These are phyloP conservation scores for Trypanosoma lewisi DNA, from an alignment of 208 protist species.

Conservation along the genomic window DNA sequence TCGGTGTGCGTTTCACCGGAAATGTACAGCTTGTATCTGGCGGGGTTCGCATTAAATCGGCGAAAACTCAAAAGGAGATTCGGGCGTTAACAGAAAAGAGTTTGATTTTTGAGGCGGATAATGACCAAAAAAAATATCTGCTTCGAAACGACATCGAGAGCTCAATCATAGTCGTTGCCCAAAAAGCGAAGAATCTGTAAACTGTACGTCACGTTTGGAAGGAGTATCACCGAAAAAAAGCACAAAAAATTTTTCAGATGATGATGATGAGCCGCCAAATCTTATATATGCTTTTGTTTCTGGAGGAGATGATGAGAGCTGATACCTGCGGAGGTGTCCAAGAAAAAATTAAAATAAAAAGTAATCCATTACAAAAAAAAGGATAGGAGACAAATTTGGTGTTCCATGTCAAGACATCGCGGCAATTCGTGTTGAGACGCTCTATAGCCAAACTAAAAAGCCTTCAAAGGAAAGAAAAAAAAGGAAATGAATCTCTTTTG, in stretches of 20 bases:
- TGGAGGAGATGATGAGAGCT: conserved; percentile 73
- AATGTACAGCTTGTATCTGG: neutral
- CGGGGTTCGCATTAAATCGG: neutral
- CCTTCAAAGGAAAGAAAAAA: too few relatives aligned
- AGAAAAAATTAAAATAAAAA: neutral
- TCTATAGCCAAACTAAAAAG: too few relatives aligned
- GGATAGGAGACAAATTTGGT: too few relatives aligned
- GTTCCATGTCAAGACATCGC: too few relatives aligned
- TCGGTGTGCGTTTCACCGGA: conserved; percentile 20
- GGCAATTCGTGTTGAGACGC: too few relatives aligned
- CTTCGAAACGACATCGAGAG: neutral
- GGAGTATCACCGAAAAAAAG: neutral
- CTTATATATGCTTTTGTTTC: conserved; percentile 50
- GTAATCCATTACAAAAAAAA: neutral
- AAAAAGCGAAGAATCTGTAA: conserved; percentile 14
- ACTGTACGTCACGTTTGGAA: neutral
- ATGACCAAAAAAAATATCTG: conserved; percentile 3
- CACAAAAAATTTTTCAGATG: conserved; percentile 5
- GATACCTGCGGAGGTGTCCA: too few relatives aligned
- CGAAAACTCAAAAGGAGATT: conserved; percentile 11
- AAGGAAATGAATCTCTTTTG: neutral
- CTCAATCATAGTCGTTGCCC: neutral
- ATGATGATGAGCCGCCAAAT: conserved; percentile 37
- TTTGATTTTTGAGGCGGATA: conserved; percentile 19
- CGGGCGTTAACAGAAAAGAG: conserved; percentile 9